Conservation (phyloP, 495 filamentous ascomycete genomes). For the Aspergillus carlsbadensis region DNA sequence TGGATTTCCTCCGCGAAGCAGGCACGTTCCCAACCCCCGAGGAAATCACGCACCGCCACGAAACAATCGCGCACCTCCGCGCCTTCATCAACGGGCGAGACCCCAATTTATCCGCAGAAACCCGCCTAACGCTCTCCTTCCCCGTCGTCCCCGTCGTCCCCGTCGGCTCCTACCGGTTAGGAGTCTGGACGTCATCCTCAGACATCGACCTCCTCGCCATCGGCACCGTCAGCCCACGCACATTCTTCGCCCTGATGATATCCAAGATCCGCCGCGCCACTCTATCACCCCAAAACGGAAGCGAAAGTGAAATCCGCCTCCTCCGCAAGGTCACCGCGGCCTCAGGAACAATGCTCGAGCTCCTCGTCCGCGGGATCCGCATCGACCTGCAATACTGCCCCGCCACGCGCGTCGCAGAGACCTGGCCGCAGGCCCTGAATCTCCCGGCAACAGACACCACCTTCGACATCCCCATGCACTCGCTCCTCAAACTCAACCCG, state of each 20-base stretch:
- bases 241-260: conserved; percentile 1
- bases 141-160: neutral
- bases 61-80: neutral
- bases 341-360: conserved; percentile 1
- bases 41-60: neutral
- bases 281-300: neutral
- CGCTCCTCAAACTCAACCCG: conserved; percentile 1
- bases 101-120: neutral
- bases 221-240: neutral
- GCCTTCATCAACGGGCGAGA: neutral
- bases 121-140: neutral
- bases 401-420: neutral
- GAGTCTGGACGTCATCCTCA: neutral
- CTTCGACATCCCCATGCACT: conserved; percentile 3
- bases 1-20: neutral
- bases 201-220: conserved; percentile 4
- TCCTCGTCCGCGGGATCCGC: neutral
- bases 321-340: conserved; percentile 3
- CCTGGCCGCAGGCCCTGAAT: neutral
- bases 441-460: neutral
- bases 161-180: neutral
- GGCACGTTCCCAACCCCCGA: neutral
- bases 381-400: conserved; percentile 2
- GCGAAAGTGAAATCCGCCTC: neutral
- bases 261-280: neutral